Evolutionary conservation across 306 rosid genomes (phyloP), one percentile per base, ranked within the genome.

Genomic region (Begonia masoniana): DNA sequence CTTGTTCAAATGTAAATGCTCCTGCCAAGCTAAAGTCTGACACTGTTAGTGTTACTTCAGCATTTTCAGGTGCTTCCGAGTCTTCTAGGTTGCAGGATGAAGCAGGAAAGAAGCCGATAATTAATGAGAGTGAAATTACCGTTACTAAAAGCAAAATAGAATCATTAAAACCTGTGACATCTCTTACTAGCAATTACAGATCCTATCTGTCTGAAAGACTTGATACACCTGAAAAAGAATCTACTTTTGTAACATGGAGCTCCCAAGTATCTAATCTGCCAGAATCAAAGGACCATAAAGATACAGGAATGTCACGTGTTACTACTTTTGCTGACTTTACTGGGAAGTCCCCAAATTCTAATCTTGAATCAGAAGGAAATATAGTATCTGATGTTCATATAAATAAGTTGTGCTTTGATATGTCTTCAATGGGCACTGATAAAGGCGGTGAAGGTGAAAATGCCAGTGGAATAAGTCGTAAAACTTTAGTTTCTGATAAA

Each of bases 1-100:
- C 66, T 1, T 45, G n/a, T 45, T 45, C 15, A 52, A 55, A 74
- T 58, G 49, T 79, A 60, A 76, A 78, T 72, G 89, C 76, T 70
- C 65, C 68, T 66, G 41, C 79, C 14, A 82, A 78, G 50, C 64
- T 59, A 56, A 82, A 69, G 68, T 63, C 67, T 51, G 97, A 84
- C 45, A 31, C 77, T 26, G 61, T 55, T 54, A 65, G 56, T 62
- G 9, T 67, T 69, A 71, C 83, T 31, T 61, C 77, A 12, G 80
- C 84, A 58, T 80, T 76, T 75, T 74, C 73, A 35, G 64, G 78
- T 45, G 24, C 67, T 47, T 24, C 54, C 56, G 71, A 62, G 66
- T 55, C 65, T 62, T 67, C 79, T 56, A 58, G 59, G 52, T 17
- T 59, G 74, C 74, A 65, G 16, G 57, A 62, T 70, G 81, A 79